Percentiles rank a stretch among this genome's conserved stretches.
Evolutionary conservation across 306 rosid species (phyloP).

Genomic region (Notholithocarpus densiflorus): DNA sequence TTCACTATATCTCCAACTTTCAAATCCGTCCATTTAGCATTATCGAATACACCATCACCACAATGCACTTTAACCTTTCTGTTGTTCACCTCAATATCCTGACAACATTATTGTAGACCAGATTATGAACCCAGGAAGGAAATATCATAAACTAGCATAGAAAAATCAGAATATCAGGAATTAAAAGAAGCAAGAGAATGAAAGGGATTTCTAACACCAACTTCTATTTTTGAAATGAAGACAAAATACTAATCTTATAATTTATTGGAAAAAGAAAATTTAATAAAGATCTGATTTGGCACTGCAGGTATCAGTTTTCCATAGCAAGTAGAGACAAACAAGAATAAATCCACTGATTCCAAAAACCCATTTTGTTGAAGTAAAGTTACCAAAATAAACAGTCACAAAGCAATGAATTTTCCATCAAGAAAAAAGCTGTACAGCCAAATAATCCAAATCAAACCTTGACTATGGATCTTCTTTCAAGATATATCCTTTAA

Average conservation of each 20-base stretch:
- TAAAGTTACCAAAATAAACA: neutral
- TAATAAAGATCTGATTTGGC: neutral
- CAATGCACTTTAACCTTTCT: slow-evolving; percentile 69
- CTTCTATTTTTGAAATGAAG: neutral
- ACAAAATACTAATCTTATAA: neutral
- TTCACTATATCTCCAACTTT: slow-evolving; percentile 86
- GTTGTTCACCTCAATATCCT: slow-evolving; percentile 95
- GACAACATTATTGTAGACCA: slow-evolving; percentile 28
- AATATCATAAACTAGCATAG: slow-evolving; percentile 12
- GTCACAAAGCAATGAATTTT: neutral
- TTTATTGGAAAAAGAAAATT: neutral
- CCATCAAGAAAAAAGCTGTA: neutral
- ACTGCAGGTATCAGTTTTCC: neutral
- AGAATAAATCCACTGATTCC: neutral
- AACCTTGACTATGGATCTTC: neutral
- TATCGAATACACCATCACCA: slow-evolving; percentile 54
- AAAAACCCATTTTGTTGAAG: neutral
- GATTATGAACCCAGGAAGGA: slow-evolving; percentile 15
- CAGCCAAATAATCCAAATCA: neutral
- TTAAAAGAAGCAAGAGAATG: neutral
- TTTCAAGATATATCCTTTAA: neutral
- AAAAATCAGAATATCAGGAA: neutral
- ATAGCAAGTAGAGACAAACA: neutral
- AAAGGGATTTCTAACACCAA: neutral
- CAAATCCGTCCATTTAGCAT: slow-evolving; percentile 83